These are phyloP conservation scores for Adansonia gregorii DNA, from an alignment of 441 rosid genomes.

Conservation along the genomic window DNA sequence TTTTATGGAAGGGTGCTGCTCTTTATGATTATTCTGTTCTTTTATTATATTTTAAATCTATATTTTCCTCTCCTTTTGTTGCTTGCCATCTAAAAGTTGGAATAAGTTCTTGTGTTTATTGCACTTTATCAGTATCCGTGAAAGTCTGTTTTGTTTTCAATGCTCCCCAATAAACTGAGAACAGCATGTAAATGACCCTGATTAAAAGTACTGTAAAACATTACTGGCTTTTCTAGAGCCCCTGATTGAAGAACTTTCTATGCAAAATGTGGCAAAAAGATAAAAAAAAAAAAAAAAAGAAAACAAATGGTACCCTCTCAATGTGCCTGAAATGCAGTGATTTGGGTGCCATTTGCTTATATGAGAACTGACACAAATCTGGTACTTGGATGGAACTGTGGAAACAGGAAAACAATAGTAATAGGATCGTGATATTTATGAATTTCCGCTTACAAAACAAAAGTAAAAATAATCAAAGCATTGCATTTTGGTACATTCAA, in stretches of 20 bases:
- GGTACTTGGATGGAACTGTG: constrained; percentile 21
- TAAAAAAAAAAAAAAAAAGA: too few relatives aligned
- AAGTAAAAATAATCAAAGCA: neutral
- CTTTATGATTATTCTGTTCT: constrained; percentile 35
- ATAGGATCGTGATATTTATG: constrained; percentile 5
- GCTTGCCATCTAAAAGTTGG: constrained; percentile 45
- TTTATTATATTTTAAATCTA: neutral
- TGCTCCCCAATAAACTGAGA: constrained; percentile 40
- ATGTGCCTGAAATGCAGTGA: neutral
- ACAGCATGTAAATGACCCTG: constrained; percentile 32
- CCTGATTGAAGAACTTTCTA: constrained; percentile 8
- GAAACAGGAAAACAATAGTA: constrained; percentile 13
- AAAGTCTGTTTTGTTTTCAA: constrained; percentile 53
- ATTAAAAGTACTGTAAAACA: neutral
- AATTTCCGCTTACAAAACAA: neutral
- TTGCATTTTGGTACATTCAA: constrained; percentile 6
- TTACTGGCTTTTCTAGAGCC: neutral
- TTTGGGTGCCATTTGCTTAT: neutral
- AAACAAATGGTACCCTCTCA: neutral
- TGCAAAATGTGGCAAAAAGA: neutral
- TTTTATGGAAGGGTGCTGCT: constrained; percentile 37
- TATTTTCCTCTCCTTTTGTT: constrained; percentile 15
- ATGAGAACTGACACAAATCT: neutral
- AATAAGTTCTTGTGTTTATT: constrained; percentile 63
- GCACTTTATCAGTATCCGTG: constrained; percentile 48